Evolutionary conservation across 495 filamentous ascomycete genomes (phyloP), one percentile per base, ranked within the genome.

Genomic region (Trichocladium uniseriatum): DNA sequence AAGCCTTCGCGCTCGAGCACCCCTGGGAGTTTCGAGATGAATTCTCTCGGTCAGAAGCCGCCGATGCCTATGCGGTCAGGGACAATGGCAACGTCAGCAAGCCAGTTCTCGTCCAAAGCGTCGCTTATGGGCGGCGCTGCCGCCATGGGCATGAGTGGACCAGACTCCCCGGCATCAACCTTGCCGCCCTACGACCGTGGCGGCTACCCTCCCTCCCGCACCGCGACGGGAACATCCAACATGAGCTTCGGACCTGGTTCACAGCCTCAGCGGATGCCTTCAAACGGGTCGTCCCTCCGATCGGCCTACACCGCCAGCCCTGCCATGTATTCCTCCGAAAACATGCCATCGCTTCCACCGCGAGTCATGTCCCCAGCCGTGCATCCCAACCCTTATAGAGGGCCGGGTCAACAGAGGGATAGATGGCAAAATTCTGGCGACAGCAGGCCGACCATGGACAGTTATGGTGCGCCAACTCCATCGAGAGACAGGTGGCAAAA

Each of bases 1-100:
- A 84, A 84, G 59, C 64, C 70, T 3, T 78, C 79, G 27, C 70
- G 77, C 37, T 77, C 79, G 7, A 74, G 69, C 15, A 79, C 76
- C 6, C 65, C 73, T 28, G 63, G 63, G 1, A 71, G 62, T 54
- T 74, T 75, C 49, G 74, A 79, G 51, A 61, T 77, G 38, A 61
- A 65, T 43, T 29, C 66, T 8, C 45, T 77, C 19, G 72, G 70
- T 37, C 60, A 70, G 45, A 74, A 72, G 49, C 68, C 69, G 29
- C 71, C 72, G 15, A 49, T 61, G 24, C 64, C 68, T 6, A 47
- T 52, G 10, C 65, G 75, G 31, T 63, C 62, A n/a, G 58, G 42
- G 6, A 70, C 69, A 1, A 65, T 62, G 34, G 56, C 56, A 8
- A 65, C 68, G 6, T 37, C 54, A 2, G 45, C 59, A 10, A 69